Base-by-base conservation (phyloP, 805 yeast species). In the Ogataea philodendri region DNA sequence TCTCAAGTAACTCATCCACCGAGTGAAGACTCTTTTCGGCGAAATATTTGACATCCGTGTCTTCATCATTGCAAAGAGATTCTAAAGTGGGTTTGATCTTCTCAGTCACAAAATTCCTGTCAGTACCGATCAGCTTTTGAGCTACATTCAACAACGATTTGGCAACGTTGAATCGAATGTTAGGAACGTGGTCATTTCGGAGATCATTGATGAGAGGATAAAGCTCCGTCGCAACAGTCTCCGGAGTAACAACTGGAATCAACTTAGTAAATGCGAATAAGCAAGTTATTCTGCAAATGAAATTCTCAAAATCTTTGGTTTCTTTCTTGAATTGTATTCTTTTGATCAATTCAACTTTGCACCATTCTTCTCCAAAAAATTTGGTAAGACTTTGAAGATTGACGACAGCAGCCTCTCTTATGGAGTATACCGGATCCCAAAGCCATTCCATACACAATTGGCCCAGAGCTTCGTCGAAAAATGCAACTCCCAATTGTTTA, bases 381-480 rank as follows among this genome's bases (percentile, higher is more conserved):
- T 74, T 76, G 5, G 96, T 80, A 51, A 93, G 70, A 49, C 82
- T 80, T 48, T 75, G 80, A 49, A 93, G 68, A 60, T 89, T 93
- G 38, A 70, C 67, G 20, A 93, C 95, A 1, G 97, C 97, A 7
- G 98, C 98, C 48, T 87, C 94, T 63, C 99, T 80, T 43, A 93
- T 89, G 5, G 97, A 89, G 64, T 78, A 93, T 24, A 93, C 98
- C 4, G 89, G 84, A 65, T 93, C 99, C 96, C 97, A 89, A 47
- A 93, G 70, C 97, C 98, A 93, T n/a, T 89, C 84, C 76, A 93
- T 76, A 54, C 96, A 93, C 50, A 93, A 70, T 32, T 84, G 81
- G 45, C 95, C 88, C 47, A 93, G 70, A 53, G 89, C 95, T 58
- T 86, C 84, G 61, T 93, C 93, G 64, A 93, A 93, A 55, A 90